A percentile compares a stretch with the other conserved stretches of the same genome.
phyloP scores from a whole-genome alignment of 2,329 filamentous ascomycete species.

The Stagonosporopsis rhizophila region DNA sequence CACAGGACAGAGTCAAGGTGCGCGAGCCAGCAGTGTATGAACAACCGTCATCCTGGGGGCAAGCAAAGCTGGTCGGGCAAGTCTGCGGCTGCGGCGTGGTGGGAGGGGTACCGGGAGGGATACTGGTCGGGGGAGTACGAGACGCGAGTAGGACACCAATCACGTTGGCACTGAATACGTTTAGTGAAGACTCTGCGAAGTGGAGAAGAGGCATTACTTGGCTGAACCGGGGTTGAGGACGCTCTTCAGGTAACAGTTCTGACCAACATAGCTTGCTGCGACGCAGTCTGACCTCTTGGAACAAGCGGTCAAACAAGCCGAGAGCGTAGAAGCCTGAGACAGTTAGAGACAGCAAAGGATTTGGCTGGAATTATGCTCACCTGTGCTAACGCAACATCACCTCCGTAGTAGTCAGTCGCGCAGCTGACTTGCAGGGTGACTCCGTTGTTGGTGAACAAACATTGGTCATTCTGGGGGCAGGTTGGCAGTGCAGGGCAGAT shows the following conservation, averaged over 20 bases:
- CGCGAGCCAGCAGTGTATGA: background rate
- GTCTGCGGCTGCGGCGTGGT: background rate
- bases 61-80: slow-evolving; percentile 3
- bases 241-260: slow-evolving; percentile 7
- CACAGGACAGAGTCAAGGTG: background rate
- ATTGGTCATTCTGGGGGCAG: slow-evolving; percentile 1
- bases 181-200: background rate
- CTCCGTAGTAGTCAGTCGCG: slow-evolving; percentile 3
- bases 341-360: background rate
- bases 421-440: slow-evolving; percentile 1
- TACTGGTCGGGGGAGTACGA: background rate
- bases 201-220: background rate
- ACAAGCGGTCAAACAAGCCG: background rate
- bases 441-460: background rate
- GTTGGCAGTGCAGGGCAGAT: background rate
- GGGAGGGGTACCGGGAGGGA: background rate
- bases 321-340: background rate
- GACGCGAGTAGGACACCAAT: background rate
- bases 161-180: background rate
- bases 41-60: slow-evolving; percentile 4
- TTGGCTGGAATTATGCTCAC: background rate
- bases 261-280: slow-evolving; percentile 4
- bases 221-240: background rate
- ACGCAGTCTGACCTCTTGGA: background rate
- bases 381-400: background rate